Evolutionary conservation across 169 alveolate genomes (phyloP).

Genomic region (Cryptosporidium baileyi): DNA sequence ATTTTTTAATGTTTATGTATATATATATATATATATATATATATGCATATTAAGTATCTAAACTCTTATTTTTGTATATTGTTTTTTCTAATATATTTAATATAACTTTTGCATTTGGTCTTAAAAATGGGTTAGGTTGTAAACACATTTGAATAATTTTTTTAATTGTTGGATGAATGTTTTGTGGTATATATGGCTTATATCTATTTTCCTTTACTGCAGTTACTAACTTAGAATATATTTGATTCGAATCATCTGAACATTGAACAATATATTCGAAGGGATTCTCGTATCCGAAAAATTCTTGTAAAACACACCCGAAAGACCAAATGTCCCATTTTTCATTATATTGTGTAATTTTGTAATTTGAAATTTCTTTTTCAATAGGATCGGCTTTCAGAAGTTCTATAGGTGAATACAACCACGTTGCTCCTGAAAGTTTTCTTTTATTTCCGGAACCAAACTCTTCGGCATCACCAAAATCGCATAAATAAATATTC

Average conservation of each 20-base stretch:
- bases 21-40: no score
- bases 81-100: background rate
- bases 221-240: constrained; percentile 78
- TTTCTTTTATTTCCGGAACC: constrained; percentile 80
- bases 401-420: constrained; percentile 89
- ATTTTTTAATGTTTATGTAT: no score
- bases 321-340: constrained; percentile 88
- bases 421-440: constrained; percentile 91
- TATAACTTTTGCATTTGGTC: constrained; percentile 42
- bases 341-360: constrained; percentile 71
- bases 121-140: constrained; percentile 29
- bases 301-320: constrained; percentile 85
- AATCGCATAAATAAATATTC: constrained; percentile 82
- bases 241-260: constrained; percentile 76
- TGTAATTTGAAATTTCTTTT: constrained; percentile 35
- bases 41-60: no score
- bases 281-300: constrained; percentile 81
- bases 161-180: constrained; percentile 26
- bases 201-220: constrained; percentile 71
- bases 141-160: constrained; percentile 35
- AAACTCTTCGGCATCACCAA: constrained; percentile 85
- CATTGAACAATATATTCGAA: constrained; percentile 81
- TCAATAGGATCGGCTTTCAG: constrained; percentile 79
- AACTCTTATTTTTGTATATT: no score
- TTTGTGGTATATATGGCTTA: constrained; percentile 14